Percentiles rank a stretch among this genome's conserved stretches.
Evolutionary conservation across 2,329 filamentous ascomycete species (phyloP).

Genomic region (Fusarium poae): DNA sequence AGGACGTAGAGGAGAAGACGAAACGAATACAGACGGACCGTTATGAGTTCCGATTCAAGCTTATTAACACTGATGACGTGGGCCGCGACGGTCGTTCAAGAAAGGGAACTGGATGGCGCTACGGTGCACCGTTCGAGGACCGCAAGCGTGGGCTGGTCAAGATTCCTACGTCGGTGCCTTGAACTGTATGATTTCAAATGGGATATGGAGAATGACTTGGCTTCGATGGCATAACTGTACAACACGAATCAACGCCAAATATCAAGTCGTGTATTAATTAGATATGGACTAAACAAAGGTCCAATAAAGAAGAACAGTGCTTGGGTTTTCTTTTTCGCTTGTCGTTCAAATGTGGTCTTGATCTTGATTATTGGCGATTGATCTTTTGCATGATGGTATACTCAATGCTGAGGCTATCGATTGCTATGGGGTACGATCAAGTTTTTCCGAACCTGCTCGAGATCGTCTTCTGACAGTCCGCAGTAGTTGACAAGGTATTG

Average conservation of each 20-base stretch:
- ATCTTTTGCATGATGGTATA: background rate
- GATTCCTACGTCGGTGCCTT: conserved; percentile 74
- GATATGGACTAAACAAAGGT: conserved; percentile 25
- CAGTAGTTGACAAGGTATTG: conserved; percentile 71
- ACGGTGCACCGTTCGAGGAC: conserved; percentile 73
- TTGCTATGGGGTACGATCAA: conserved; percentile 56
- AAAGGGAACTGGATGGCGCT: conserved; percentile 70
- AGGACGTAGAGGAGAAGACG: conserved; percentile 53
- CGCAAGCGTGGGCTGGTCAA: conserved; percentile 74
- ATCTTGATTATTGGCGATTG: background rate
- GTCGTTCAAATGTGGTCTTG: background rate
- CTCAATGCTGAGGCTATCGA: background rate
- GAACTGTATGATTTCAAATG: conserved; percentile 46
- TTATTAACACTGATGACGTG: conserved; percentile 68
- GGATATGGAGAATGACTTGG: conserved; percentile 18
- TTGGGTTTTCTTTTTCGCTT: conserved; percentile 4
- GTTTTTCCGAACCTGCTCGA: conserved; percentile 66
- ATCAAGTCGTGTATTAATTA: conserved; percentile 44
- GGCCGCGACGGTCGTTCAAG: conserved; percentile 66
- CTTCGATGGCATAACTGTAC: conserved; percentile 44
- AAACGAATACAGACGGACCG: conserved; percentile 63
- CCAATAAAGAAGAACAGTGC: conserved; percentile 25
- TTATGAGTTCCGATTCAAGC: conserved; percentile 73
- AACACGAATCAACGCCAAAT: conserved; percentile 45
- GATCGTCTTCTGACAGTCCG: conserved; percentile 66